These are phyloP conservation scores for Friedmanniomyces simplex DNA, from an alignment of 495 filamentous ascomycete genomes.

Conservation along the genomic window DNA sequence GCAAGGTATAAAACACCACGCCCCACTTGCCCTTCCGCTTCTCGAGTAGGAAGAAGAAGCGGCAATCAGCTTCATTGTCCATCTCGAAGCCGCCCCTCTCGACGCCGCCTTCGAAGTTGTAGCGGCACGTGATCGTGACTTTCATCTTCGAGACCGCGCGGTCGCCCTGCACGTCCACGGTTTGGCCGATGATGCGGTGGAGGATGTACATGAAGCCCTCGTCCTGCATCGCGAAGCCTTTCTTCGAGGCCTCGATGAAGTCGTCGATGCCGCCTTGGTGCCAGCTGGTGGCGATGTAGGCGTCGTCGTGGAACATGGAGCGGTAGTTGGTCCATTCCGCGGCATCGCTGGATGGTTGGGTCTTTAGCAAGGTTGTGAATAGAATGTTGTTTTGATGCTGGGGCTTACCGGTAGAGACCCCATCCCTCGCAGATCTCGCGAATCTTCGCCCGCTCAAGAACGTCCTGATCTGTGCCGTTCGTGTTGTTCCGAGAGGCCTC, in stretches of 20 bases:
- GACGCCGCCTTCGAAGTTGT: background rate
- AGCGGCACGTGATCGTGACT: constrained; percentile 1
- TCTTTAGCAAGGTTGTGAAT: background rate
- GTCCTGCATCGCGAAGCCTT: constrained; percentile 5
- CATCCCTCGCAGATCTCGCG: constrained; percentile 2
- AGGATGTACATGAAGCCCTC: constrained; percentile 4
- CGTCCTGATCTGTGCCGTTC: constrained; percentile 1
- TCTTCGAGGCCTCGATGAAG: constrained; percentile 3
- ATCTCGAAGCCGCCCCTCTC: background rate
- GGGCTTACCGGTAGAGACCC: background rate
- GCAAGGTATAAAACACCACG: background rate
- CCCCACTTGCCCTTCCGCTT: background rate
- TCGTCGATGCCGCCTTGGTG: constrained; percentile 7
- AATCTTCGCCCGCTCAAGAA: background rate
- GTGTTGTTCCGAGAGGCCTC: background rate
- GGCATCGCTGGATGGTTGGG: background rate
- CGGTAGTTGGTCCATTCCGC: constrained; percentile 1
- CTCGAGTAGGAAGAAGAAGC: background rate
- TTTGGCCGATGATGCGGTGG: background rate
- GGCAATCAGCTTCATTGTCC: background rate
- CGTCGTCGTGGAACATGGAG: constrained; percentile 2
- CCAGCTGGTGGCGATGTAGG: background rate
- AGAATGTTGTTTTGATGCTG: background rate
- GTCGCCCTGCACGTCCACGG: background rate
- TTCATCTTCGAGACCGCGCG: constrained; percentile 1